Evolutionary conservation across 2,329 filamentous ascomycete species (phyloP).

Genomic region (Cordyceps pruinosa): DNA sequence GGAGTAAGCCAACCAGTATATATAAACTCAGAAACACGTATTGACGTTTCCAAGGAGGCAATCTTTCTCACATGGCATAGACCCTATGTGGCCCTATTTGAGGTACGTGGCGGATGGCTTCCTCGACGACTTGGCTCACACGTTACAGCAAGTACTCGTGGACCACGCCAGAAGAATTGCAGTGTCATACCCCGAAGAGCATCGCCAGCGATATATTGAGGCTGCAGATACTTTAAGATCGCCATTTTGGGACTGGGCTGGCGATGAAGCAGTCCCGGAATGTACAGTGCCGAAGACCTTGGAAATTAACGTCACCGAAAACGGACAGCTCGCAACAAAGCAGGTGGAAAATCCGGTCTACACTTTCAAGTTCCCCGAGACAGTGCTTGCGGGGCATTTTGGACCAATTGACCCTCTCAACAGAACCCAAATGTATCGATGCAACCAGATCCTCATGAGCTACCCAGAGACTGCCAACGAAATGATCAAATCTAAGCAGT

Average conservation of each 20-base stretch:
- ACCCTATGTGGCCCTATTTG: conserved; percentile 46
- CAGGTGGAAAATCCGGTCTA: conserved; percentile 46
- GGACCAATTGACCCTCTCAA: conserved; percentile 25
- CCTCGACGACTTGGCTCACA: conserved; percentile 8
- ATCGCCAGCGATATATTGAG: conserved; percentile 30
- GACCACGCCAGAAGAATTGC: conserved; percentile 40
- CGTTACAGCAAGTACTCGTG: conserved; percentile 44
- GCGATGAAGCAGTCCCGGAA: conserved; percentile 34
- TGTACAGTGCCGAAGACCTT: conserved; percentile 30
- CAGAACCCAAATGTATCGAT: conserved; percentile 34
- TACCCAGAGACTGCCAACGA: conserved; percentile 35
- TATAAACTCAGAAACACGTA: background rate
- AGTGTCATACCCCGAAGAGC: conserved; percentile 31
- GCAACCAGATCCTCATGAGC: conserved; percentile 25
- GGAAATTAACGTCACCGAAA: conserved; percentile 35
- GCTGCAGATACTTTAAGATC: conserved; percentile 41
- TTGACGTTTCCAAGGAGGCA: conserved; percentile 32
- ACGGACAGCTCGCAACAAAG: conserved; percentile 22
- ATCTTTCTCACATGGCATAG: conserved; percentile 50
- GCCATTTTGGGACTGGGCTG: conserved; percentile 51
- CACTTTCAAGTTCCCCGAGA: conserved; percentile 41
- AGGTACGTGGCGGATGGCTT: conserved; percentile 33
- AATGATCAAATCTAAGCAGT: conserved; percentile 24
- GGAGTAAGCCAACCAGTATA: conserved; percentile 26
- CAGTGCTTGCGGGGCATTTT: conserved; percentile 31